Conservation (phyloP, 2,329 filamentous ascomycete genomes). For the Aspergillus piperis region DNA sequence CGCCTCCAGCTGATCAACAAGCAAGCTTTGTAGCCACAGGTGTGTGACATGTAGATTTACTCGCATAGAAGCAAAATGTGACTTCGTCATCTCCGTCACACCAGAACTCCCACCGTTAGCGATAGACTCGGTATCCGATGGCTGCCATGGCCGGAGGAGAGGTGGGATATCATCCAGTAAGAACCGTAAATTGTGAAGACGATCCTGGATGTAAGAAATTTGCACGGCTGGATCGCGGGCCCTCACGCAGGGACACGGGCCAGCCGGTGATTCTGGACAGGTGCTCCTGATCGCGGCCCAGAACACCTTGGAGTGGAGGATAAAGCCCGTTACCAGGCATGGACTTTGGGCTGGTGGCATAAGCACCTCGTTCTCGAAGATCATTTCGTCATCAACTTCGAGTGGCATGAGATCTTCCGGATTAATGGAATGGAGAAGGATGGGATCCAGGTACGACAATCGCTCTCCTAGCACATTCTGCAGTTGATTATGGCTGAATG, state of each 20-base stretch:
- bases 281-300: constrained; percentile 16
- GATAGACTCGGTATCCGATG: background rate
- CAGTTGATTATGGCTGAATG: constrained; percentile 19
- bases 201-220: constrained; percentile 24
- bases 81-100: constrained; percentile 5
- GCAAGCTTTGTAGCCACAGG: constrained; percentile 41
- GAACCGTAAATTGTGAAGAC: constrained; percentile 33
- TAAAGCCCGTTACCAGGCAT: constrained; percentile 33
- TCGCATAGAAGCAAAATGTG: constrained; percentile 29
- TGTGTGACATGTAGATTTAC: constrained; percentile 43
- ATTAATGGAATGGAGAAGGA: constrained; percentile 31
- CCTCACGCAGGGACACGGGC: constrained; percentile 14
- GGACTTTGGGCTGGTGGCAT: constrained; percentile 8
- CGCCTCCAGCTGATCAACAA: constrained; percentile 38
- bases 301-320: constrained; percentile 32
- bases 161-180: constrained; percentile 6
- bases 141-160: background rate
- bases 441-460: constrained; percentile 33
- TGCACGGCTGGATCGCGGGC: constrained; percentile 10
- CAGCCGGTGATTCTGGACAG: background rate
- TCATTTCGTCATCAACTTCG: constrained; percentile 36
- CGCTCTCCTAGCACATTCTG: constrained; percentile 26
- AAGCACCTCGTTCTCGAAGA: constrained; percentile 24
- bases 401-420: constrained; percentile 37
- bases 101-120: too few species aligned